These are phyloP conservation scores for Pachysandra terminalis DNA, from an alignment of 164 flowering plant species.

Conservation along the genomic window DNA sequence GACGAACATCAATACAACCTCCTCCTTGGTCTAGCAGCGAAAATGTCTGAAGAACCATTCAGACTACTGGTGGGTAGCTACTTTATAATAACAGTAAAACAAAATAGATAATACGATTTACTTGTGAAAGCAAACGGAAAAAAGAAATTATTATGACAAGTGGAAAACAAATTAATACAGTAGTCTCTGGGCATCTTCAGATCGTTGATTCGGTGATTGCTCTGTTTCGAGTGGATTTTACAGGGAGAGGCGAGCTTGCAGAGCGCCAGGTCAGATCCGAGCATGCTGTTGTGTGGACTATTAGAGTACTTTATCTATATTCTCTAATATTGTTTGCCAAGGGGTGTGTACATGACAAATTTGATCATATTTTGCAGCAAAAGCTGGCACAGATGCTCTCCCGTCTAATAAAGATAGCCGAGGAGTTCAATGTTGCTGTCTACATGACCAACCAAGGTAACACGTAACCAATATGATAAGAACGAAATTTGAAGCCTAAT, in stretches of 20 bases:
- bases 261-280: conserved; percentile 71
- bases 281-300: too few relatives aligned
- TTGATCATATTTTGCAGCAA: conserved; percentile 60
- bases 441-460: conserved; percentile 98
- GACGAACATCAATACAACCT: conserved; percentile 96
- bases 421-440: conserved; percentile 96
- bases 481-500: too few relatives aligned
- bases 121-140: background rate
- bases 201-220: conserved; percentile 96
- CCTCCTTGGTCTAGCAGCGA: conserved; percentile 93
- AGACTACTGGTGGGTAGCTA: conserved; percentile 66
- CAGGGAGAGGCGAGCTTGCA: conserved; percentile 98
- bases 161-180: background rate
- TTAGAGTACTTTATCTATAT: too few relatives aligned
- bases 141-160: too few relatives aligned
- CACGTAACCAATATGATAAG: too few relatives aligned
- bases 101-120: too few relatives aligned
- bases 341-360: background rate
- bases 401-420: conserved; percentile 80
- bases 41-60: conserved; percentile 98
- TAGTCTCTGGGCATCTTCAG: conserved; percentile 31
- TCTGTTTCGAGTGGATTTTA: conserved; percentile 94
- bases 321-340: too few relatives aligned
- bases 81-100: too few relatives aligned
- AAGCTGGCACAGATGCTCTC: conserved; percentile 98